Evolutionary conservation across 345 rosid species (phyloP), one percentile per base, ranked within the genome.

Genomic region (Clarkia xantiana): DNA sequence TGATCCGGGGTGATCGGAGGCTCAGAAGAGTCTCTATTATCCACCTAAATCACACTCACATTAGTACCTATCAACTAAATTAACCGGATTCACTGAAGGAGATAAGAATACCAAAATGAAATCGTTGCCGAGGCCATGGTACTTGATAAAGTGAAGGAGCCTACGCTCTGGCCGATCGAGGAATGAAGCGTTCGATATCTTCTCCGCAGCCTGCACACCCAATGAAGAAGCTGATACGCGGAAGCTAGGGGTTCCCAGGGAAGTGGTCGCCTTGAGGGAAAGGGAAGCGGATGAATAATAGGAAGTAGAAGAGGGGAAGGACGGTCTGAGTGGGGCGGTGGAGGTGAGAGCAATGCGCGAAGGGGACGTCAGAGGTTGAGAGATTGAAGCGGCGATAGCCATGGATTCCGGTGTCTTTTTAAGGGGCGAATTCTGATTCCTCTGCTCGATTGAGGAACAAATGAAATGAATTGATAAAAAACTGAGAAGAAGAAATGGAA

Each of bases 51-150:
- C 49, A 29, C 20, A 49, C 5, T 29, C 36, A 29, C 1, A 29
- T 5, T 3, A 29, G 36, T 4, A 18, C 43, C 25, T n/a, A 36
- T 14, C 29, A 55, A 58, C 41, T 10, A n/a, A 23, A 25, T 43
- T 47, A 49, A 52, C 0, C 17, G 14, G 6, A 17, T 19, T 34
- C 9, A 29, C 22, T 11, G 19, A 14, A 51, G 52, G 0, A 1
- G 25, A 15, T 13, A 54, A 40, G 34, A 14, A 44, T 68, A 84
- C 98, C 94, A 82, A 49, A 52, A 93, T 84, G 74, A 93, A 93
- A 65, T 93, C 95, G 60, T 87, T 93, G 45, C 99, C 99, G 42
- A 93, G 96, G 45, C 99, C 96, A 44, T 93, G 99, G 49, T 93
- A 87, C 71, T 93, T 93, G 38, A 78, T 81, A 58, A 93, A 87